phyloP scores from a whole-genome alignment of 768 basidiomycete species.

The Glaciozyma martinii region DNA sequence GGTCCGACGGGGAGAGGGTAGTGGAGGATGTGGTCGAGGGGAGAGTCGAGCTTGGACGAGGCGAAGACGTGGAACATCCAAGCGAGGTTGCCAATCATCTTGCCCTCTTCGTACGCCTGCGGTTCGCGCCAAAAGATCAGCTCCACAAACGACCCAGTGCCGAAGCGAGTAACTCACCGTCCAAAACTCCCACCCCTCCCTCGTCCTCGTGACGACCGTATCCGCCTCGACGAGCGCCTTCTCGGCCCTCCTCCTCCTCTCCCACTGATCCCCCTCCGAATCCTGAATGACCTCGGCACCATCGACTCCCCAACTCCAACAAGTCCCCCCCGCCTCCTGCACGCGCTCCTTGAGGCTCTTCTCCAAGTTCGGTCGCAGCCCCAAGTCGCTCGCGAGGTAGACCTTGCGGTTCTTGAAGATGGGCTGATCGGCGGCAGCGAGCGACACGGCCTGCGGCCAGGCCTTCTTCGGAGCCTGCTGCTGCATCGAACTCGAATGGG shows the following conservation, averaged over 20 bases:
- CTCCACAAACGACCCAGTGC: neutral
- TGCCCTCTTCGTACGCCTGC: constrained; percentile 54
- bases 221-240: constrained; percentile 50
- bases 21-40: constrained; percentile 69
- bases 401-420: constrained; percentile 58
- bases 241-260: constrained; percentile 16
- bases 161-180: constrained; percentile 45
- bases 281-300: constrained; percentile 3
- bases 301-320: constrained; percentile 18
- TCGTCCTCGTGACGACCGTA: constrained; percentile 60
- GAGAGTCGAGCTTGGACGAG: constrained; percentile 14
- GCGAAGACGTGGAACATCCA: constrained; percentile 77
- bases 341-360: constrained; percentile 55
- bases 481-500: neutral
- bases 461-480: neutral
- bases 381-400: constrained; percentile 55
- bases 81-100: constrained; percentile 65
- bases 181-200: constrained; percentile 62
- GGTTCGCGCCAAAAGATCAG: too few relatives aligned
- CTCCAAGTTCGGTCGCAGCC: constrained; percentile 47
- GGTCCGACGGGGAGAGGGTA: constrained; percentile 45
- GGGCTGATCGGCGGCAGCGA: constrained; percentile 19
- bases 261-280: constrained; percentile 6
- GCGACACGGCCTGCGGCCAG: neutral
- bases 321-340: constrained; percentile 51